phyloP scores from a whole-genome alignment of 1,284 basidiomycete genomes.

The Violaceomyces palustris region DNA sequence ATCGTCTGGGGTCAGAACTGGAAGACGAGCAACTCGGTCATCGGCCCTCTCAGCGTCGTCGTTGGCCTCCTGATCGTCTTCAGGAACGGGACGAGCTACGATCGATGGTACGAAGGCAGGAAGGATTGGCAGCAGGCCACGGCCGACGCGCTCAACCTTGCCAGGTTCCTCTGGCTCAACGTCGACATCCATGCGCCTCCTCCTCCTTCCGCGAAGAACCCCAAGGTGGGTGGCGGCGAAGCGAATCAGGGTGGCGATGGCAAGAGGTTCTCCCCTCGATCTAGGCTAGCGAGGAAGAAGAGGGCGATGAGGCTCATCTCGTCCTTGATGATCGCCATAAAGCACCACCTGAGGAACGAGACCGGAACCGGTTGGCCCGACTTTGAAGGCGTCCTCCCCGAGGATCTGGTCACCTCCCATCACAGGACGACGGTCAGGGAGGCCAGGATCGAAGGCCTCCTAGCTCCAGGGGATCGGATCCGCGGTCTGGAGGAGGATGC shows the following conservation, averaged over 20 bases:
- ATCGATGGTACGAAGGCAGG: constrained; percentile 76
- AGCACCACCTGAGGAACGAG: constrained; percentile 68
- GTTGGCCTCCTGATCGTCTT: constrained; percentile 59
- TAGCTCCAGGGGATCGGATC: no score
- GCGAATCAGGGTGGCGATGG: constrained; percentile 1
- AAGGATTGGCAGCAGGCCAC: constrained; percentile 63
- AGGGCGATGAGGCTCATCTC: constrained; percentile 66
- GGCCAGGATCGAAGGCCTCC: no score
- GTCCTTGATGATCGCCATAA: constrained; percentile 66
- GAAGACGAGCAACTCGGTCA: constrained; percentile 66
- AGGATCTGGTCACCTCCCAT: constrained; percentile 10
- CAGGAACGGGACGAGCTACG: constrained; percentile 53
- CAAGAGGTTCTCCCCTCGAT: no score
- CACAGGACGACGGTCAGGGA: no score
- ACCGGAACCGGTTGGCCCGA: constrained; percentile 8
- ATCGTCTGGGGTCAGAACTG: constrained; percentile 60
- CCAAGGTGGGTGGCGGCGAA: neutral
- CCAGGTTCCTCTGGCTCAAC: constrained; percentile 72
- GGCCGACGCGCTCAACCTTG: constrained; percentile 61
- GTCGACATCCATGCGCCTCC: constrained; percentile 55
- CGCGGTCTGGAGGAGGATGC: no score
- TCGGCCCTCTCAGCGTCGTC: constrained; percentile 80
- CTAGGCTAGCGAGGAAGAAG: constrained; percentile 66
- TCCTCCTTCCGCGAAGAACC: no score
- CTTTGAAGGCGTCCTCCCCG: constrained; percentile 8